Evolutionary conservation across 176 grass and related monocot species (phyloP), one percentile per base, ranked within the genome.

Genomic region (Paspalum notatum): DNA sequence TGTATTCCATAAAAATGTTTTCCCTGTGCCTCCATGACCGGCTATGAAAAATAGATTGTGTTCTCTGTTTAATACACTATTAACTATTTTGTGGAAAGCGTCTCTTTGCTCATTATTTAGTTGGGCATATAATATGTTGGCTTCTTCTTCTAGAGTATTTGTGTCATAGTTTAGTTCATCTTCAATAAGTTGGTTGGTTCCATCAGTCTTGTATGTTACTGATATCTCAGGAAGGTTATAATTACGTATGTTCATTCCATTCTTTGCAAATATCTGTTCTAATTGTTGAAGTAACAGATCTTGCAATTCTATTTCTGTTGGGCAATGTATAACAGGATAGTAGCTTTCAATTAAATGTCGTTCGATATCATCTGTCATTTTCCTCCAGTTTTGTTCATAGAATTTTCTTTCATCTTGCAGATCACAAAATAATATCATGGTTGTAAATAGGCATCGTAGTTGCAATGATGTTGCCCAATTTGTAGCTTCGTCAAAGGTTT

Each of bases 31-130:
- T 3, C 78, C 61, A 71, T 81, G 25, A 0, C 64, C 45, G 0
- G 21, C 68, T n/a, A 80, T 18, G 6, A 80, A 80, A 16, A 27
- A 80, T 1, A 80, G 20, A n/a, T 59, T 22, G 20, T 38, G 18
- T 11, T 39, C 4, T 0, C n/a, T 12, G 0, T 43, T 9, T 17
- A 64, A 2, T 1, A n/a, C 16, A 43, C 1, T 18, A 9, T 5
- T 9, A 0, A 42, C 9, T 4, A 66, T 66, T 5, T 1, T 0
- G 0, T 66, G 7, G 8, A 5, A 66, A 1, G 17, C 38, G 1
- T 41, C 0, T 12, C 42, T 41, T 12, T 66, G 38, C 1, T n/a
- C 32, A 7, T 3, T 10, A 18, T 66, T 66, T n/a, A 43, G 5
- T 4, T n/a, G 6, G 0, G 2, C 1, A 8, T 41, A 64, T 0